A percentile compares a stretch with the other conserved stretches of the same genome.
These are phyloP conservation scores for Barnettozyma wickerhamii DNA, from an alignment of 805 yeast species.

Conservation along the genomic window DNA sequence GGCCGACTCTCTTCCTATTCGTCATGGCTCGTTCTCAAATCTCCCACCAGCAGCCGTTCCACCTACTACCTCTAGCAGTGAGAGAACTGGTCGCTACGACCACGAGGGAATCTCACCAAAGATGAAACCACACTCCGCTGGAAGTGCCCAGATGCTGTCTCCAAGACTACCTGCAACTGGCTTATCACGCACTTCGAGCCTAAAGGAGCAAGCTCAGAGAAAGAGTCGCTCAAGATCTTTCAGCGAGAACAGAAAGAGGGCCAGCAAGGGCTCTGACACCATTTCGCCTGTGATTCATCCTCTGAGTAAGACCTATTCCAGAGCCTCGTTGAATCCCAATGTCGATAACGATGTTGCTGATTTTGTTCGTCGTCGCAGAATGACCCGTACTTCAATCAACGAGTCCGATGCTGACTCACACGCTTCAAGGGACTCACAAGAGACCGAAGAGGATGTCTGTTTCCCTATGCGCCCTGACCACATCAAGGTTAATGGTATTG, in stretches of 20 bases:
- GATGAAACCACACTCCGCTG: neutral
- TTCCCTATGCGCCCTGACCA: slow-evolving; percentile 82
- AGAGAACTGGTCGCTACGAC: neutral
- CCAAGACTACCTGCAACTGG: neutral
- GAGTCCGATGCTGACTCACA: slow-evolving; percentile 70
- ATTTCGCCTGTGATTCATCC: slow-evolving; percentile 24
- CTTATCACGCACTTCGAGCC: slow-evolving; percentile 2
- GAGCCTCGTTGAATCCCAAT: slow-evolving; percentile 18
- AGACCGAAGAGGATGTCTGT: slow-evolving; percentile 96
- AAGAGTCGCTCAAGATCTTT: slow-evolving; percentile 28
- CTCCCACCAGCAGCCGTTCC: slow-evolving; percentile 23
- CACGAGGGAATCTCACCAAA: neutral
- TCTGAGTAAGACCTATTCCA: slow-evolving; percentile 16
- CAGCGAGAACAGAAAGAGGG: slow-evolving; percentile 35
- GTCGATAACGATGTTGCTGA: slow-evolving; percentile 35
- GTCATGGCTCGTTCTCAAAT: slow-evolving; percentile 23
- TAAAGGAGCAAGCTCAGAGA: slow-evolving; percentile 4
- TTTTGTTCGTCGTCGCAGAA: slow-evolving; percentile 29
- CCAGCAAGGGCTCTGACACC: slow-evolving; percentile 17
- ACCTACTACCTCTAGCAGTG: slow-evolving; percentile 1
- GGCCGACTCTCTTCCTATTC: slow-evolving; percentile 36
- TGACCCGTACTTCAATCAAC: slow-evolving; percentile 29
- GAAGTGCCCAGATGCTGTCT: too few species aligned
- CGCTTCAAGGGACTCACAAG: slow-evolving; percentile 76
- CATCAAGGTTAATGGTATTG: slow-evolving; percentile 68